A percentile compares a stretch with the other conserved stretches of the same genome.
phyloP scores from a whole-genome alignment of 805 yeast species.

The Candida sphagnicola region DNA sequence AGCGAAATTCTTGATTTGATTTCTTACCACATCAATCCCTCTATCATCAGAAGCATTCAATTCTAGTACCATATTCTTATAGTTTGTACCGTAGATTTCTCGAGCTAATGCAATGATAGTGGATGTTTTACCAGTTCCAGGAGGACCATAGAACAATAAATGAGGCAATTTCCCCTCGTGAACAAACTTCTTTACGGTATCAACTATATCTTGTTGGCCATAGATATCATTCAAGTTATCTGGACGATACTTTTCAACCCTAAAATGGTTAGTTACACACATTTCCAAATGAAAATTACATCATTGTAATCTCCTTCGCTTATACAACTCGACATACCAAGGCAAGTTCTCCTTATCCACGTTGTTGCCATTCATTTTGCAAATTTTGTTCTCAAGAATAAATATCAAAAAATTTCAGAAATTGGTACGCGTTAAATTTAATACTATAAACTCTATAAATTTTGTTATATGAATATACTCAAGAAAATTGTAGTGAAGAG shows the following conservation, averaged over 20 bases:
- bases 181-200: slow-evolving; percentile 81
- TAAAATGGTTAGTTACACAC: slow-evolving; percentile 17
- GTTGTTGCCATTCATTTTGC: slow-evolving; percentile 1
- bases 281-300: neutral
- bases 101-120: slow-evolving; percentile 81
- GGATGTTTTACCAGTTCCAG: slow-evolving; percentile 91
- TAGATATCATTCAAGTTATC: slow-evolving; percentile 76
- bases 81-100: slow-evolving; percentile 76
- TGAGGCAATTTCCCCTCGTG: slow-evolving; percentile 85
- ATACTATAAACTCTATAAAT: too few species aligned
- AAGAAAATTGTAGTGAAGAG: slow-evolving; percentile 2
- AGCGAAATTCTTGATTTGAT: slow-evolving; percentile 95
- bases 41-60: slow-evolving; percentile 96
- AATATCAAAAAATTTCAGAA: neutral
- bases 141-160: slow-evolving; percentile 88
- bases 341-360: slow-evolving; percentile 49
- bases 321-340: slow-evolving; percentile 33
- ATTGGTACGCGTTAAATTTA: slow-evolving; percentile 3
- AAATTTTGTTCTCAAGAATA: neutral
- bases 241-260: slow-evolving; percentile 97
- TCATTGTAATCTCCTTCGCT: neutral
- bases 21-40: slow-evolving; percentile 97
- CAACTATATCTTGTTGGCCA: slow-evolving; percentile 85
- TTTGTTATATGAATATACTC: slow-evolving; percentile 5
- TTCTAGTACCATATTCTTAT: slow-evolving; percentile 87